Evolutionary conservation across 2,329 filamentous ascomycete genomes (phyloP).

Genomic region (Botrytis galanthina): DNA sequence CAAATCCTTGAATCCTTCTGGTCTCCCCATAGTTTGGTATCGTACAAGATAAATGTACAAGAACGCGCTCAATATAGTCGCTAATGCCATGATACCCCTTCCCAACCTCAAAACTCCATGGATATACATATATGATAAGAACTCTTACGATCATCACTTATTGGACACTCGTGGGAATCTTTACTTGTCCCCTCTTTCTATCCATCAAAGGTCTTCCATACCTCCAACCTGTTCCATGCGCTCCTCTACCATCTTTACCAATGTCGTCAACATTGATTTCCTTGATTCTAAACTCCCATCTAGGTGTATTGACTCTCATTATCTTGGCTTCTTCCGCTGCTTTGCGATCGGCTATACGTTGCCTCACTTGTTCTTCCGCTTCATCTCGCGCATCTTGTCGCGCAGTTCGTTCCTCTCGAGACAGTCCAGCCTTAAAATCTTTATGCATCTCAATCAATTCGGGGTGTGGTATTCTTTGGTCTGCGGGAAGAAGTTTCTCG

Average conservation of each 20-base stretch:
- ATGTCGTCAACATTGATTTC: constrained; percentile 56
- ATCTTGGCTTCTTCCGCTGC: constrained; percentile 44
- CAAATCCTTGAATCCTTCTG: not conserved
- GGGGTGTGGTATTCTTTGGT: constrained; percentile 60
- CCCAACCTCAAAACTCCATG: constrained; percentile 18
- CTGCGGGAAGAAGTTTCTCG: constrained; percentile 56
- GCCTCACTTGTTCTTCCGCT: constrained; percentile 46
- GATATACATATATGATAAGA: constrained; percentile 15
- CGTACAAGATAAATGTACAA: constrained; percentile 16
- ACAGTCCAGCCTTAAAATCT: constrained; percentile 44
- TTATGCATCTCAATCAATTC: constrained; percentile 58
- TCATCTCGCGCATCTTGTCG: constrained; percentile 38
- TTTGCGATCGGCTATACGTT: constrained; percentile 38
- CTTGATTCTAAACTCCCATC: constrained; percentile 63
- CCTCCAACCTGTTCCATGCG: constrained; percentile 55
- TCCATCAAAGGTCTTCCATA: constrained; percentile 64
- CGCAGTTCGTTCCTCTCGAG: constrained; percentile 30
- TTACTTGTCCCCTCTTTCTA: constrained; percentile 60
- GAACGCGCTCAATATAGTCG: constrained; percentile 2
- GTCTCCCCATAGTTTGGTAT: not conserved
- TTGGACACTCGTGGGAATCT: constrained; percentile 62
- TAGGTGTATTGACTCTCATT: constrained; percentile 46
- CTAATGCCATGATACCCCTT: constrained; percentile 16
- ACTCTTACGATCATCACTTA: constrained; percentile 23
- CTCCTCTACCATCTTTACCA: constrained; percentile 52